Percentiles rank a stretch among this genome's conserved stretches.
phyloP scores from a whole-genome alignment of 225 moss, liverwort and hornwort genomes.

The Sphagnum tenellum region DNA sequence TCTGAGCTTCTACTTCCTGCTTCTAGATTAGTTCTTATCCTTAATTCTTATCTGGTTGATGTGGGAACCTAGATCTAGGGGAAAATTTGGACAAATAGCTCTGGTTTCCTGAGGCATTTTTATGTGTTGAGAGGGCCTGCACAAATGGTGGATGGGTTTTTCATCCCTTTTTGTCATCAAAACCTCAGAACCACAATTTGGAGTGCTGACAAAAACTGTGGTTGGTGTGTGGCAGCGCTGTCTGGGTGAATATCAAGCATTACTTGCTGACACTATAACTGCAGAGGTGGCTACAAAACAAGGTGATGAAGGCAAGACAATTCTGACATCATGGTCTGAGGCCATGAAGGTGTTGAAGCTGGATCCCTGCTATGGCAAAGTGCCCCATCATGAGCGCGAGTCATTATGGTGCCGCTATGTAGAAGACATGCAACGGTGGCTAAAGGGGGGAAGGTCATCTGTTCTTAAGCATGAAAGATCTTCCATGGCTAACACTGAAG shows the following conservation, averaged over 20 bases:
- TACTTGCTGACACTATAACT: conserved; percentile 65
- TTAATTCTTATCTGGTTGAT: not conserved
- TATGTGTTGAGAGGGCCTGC: not conserved
- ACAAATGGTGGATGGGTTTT: not conserved
- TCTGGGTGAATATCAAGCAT: conserved; percentile 54
- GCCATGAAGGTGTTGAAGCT: conserved; percentile 66
- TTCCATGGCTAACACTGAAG: no score
- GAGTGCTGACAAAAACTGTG: not conserved
- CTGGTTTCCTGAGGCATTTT: not conserved
- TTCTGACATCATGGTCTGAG: conserved; percentile 64
- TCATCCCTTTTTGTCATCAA: not conserved
- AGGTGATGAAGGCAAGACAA: conserved; percentile 41
- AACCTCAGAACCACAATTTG: no score
- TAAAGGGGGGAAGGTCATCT: conserved; percentile 8
- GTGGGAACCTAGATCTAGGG: not conserved
- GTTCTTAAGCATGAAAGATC: no score
- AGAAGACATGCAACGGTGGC: conserved; percentile 60
- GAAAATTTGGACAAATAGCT: not conserved
- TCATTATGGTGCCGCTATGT: conserved; percentile 72
- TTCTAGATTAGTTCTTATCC: no score
- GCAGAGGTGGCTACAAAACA: conserved; percentile 40
- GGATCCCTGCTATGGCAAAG: conserved; percentile 55
- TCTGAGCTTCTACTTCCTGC: no score
- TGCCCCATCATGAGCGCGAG: conserved; percentile 69
- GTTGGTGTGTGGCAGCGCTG: conserved; percentile 39